Evolutionary conservation across 441 rosid genomes (phyloP).

Genomic region (Erysimum pusillum): DNA sequence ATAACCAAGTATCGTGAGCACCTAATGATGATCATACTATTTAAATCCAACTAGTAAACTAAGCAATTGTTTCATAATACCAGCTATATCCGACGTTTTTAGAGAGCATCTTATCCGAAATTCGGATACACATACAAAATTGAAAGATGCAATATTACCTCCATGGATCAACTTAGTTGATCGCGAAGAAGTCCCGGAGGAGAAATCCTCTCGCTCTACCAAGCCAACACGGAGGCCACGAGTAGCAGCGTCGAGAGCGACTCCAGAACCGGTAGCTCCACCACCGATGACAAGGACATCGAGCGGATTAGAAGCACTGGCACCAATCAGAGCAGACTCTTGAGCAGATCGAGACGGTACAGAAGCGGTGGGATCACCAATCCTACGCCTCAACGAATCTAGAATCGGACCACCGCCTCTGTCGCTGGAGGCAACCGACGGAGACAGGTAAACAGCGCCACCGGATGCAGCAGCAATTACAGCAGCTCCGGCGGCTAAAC

Average conservation of each 20-base stretch:
- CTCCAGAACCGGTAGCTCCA: conserved; percentile 96
- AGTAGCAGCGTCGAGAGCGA: conserved; percentile 87
- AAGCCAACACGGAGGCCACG: conserved; percentile 93
- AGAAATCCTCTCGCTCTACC: conserved; percentile 93
- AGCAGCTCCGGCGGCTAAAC: conserved; percentile 63
- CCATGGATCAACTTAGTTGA: conserved; percentile 97
- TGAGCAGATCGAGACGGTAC: conserved; percentile 77
- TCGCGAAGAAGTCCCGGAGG: conserved; percentile 94
- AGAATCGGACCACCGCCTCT: conserved; percentile 58
- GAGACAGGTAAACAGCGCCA: conserved; percentile 53
- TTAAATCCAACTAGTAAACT: background rate
- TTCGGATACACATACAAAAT: background rate
- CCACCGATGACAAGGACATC: conserved; percentile 94
- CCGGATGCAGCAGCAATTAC: conserved; percentile 60
- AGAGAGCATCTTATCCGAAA: conserved; percentile 9
- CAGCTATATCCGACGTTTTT: background rate
- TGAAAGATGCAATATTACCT: conserved; percentile 48
- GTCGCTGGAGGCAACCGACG: conserved; percentile 66
- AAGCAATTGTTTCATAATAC: background rate
- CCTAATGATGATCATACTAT: conserved; percentile 8
- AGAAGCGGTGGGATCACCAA: conserved; percentile 60
- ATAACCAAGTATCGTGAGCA: background rate
- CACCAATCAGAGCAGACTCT: conserved; percentile 67
- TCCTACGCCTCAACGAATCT: conserved; percentile 60
- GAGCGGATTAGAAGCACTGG: conserved; percentile 67